A percentile compares a stretch with the other conserved stretches of the same genome.
These are phyloP conservation scores for Neofusicoccum laricinum DNA, from an alignment of 2,329 filamentous ascomycete species.

Conservation along the genomic window DNA sequence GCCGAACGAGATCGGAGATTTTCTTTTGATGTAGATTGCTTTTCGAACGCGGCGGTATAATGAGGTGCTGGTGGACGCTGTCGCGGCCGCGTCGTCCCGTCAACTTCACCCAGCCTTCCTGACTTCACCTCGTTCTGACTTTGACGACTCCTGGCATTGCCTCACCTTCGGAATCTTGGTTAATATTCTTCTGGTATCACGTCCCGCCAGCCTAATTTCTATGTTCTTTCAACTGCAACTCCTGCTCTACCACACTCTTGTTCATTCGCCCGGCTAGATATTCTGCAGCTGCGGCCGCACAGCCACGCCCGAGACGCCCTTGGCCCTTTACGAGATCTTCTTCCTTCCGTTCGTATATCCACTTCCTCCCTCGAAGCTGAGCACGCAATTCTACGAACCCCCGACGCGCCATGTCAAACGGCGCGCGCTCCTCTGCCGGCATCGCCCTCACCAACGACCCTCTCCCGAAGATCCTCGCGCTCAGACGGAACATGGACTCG, in stretches of 20 bases:
- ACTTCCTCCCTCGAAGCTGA: neutral
- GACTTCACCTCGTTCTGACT: neutral
- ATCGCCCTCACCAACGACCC: neutral
- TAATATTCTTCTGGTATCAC: neutral
- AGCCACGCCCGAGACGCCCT: neutral
- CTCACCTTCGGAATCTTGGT: neutral
- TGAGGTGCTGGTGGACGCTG: neutral
- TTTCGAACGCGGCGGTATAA: neutral
- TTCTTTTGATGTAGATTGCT: constrained; percentile 9
- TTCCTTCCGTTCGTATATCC: no score
- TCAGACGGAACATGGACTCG: neutral
- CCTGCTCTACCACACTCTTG: constrained; percentile 3
- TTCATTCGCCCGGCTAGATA: neutral
- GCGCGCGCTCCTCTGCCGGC: neutral
- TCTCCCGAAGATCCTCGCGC: neutral
- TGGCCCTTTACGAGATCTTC: neutral
- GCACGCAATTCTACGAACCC: neutral
- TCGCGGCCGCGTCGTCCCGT: neutral
- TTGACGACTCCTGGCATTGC: neutral
- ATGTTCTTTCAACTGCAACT: constrained; percentile 6
- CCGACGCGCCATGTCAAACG: neutral
- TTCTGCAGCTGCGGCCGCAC: neutral
- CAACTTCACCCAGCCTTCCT: no score
- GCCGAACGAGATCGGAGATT: neutral
- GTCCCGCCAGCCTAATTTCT: neutral